Conservation (phyloP, 2,329 filamentous ascomycete species). For the Fusarium coicis region DNA sequence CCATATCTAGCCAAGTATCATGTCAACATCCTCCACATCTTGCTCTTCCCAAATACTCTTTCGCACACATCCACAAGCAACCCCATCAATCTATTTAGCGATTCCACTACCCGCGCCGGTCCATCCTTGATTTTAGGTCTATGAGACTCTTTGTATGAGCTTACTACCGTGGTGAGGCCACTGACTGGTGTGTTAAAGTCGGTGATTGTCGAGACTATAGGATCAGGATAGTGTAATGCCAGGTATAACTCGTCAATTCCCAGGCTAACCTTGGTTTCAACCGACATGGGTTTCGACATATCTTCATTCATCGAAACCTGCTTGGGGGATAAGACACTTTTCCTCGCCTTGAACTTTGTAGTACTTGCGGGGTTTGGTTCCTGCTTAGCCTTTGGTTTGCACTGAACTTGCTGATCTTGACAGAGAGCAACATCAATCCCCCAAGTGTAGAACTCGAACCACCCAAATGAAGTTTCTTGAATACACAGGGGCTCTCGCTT, state of each 20-base stretch:
- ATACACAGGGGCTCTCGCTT: no score
- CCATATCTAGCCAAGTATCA: no score
- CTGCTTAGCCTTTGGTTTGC: not conserved
- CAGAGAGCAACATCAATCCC: not conserved
- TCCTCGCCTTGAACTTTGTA: not conserved
- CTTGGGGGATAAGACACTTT: not conserved
- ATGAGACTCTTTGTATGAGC: not conserved
- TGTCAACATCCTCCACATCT: no score
- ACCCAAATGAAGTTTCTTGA: no score
- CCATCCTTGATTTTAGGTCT: not conserved
- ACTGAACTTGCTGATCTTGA: not conserved
- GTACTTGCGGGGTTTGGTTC: not conserved
- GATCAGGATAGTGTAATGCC: not conserved
- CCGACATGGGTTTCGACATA: not conserved
- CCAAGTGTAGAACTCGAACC: no score
- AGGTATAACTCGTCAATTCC: not conserved
- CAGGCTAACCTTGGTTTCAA: not conserved
- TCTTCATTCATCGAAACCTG: not conserved
- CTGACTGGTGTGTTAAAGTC: not conserved
- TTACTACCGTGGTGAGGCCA: not conserved
- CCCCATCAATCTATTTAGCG: not conserved
- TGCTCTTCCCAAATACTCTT: no score
- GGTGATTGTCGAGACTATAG: not conserved
- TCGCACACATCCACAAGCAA: no score
- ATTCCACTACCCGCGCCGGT: not conserved